phyloP scores from a whole-genome alignment of 768 basidiomycete species.

The Cantharellus cinnabarinus region DNA sequence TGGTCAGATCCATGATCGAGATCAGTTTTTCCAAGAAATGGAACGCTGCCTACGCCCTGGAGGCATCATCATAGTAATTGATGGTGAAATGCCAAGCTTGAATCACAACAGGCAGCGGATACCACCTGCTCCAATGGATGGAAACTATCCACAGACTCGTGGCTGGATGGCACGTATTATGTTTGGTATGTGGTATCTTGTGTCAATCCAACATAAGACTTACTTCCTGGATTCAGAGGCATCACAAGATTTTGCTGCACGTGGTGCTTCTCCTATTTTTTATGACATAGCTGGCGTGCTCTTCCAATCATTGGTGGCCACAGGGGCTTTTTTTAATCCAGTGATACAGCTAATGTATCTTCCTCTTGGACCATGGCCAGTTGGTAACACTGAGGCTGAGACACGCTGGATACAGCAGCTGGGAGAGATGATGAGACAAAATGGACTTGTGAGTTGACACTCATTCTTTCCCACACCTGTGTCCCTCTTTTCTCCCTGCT shows the following conservation, averaged over 20 bases:
- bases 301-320: neutral
- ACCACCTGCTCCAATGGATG: neutral
- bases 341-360: neutral
- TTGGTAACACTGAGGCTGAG: neutral
- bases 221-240: no score
- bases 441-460: neutral
- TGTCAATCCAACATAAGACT: no score
- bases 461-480: no score
- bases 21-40: slow-evolving; percentile 13
- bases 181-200: neutral
- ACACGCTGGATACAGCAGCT: neutral
- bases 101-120: neutral
- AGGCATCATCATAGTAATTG: slow-evolving; percentile 16
- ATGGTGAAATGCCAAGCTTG: slow-evolving; percentile 11
- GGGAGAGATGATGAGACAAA: neutral
- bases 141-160: neutral
- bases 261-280: no score
- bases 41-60: slow-evolving; percentile 15
- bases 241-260: no score
- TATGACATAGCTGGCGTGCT: no score
- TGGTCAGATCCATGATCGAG: slow-evolving; percentile 16
- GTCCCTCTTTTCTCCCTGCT: no score
- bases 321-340: slow-evolving; percentile 4
- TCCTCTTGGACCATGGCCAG: neutral
- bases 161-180: neutral